phyloP scores from a whole-genome alignment of 179 eudicot species.

The Corrigiola litoralis region DNA sequence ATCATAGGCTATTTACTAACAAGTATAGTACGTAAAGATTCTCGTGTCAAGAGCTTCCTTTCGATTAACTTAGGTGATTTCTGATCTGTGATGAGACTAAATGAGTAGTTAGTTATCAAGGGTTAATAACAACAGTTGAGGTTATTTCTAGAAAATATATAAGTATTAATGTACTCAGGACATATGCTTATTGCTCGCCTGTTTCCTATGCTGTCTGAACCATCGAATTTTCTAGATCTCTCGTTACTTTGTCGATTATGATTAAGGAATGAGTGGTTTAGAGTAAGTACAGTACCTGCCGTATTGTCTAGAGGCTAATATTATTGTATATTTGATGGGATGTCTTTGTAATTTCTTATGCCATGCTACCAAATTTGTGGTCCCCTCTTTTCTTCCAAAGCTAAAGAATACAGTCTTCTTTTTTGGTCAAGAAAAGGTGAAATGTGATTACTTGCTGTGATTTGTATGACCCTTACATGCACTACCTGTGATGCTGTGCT shows the following conservation, averaged over 20 bases:
- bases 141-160: no score
- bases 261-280: no score
- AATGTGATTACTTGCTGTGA: background rate
- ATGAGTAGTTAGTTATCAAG: no score
- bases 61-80: background rate
- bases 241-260: no score
- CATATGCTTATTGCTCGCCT: no score
- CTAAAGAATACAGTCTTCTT: background rate
- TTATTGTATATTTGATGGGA: background rate
- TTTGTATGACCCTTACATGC: background rate
- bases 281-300: background rate
- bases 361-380: background rate
- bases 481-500: constrained; percentile 10
- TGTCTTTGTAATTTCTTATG: background rate
- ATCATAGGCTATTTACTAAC: background rate
- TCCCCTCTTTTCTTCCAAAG: background rate
- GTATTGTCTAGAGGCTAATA: background rate
- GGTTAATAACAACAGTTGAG: no score
- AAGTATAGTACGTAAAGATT: background rate
- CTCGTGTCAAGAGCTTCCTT: background rate
- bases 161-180: no score
- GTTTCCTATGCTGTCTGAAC: no score
- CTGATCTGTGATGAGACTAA: background rate
- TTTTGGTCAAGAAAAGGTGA: background rate
- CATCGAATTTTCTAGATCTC: no score